A percentile compares a stretch with the other conserved stretches of the same genome.
These are phyloP conservation scores for Syzygium oleosum DNA, from an alignment of 345 rosid species.

Conservation along the genomic window DNA sequence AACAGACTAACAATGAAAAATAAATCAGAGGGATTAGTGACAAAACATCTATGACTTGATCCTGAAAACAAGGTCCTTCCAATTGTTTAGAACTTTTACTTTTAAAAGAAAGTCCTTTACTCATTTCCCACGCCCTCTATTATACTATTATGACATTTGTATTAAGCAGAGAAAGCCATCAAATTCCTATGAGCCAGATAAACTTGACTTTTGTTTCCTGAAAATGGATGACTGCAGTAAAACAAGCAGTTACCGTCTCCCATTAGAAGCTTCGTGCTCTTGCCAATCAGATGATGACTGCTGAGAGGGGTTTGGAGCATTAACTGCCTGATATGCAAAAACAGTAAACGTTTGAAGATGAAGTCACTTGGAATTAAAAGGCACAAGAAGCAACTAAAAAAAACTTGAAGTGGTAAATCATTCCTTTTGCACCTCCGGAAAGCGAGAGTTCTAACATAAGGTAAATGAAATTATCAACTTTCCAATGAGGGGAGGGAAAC, in stretches of 20 bases:
- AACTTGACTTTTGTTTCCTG: not conserved
- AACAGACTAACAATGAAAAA: not conserved
- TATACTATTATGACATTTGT: not conserved
- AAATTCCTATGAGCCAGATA: not conserved
- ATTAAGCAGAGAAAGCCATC: not conserved
- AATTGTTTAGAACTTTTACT: not conserved
- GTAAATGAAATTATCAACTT: not conserved
- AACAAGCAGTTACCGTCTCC: slow-evolving; percentile 51
- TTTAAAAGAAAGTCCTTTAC: not conserved
- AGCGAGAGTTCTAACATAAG: not conserved
- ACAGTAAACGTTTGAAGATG: not conserved
- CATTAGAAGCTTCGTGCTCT: slow-evolving; percentile 85
- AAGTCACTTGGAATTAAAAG: not conserved
- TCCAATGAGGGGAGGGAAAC: not conserved
- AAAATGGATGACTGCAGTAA: not conserved
- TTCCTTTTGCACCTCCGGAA: not conserved
- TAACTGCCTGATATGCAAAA: slow-evolving; percentile 20
- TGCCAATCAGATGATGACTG: slow-evolving; percentile 83
- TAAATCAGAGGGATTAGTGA: not conserved
- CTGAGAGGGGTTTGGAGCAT: slow-evolving; percentile 17
- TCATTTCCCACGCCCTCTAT: not conserved
- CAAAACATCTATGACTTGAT: not conserved
- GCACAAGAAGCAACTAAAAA: not conserved
- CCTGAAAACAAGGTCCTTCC: not conserved
- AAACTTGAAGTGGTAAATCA: not conserved